A percentile compares a stretch with the other conserved stretches of the same genome.
Conservation (phyloP, 2,329 filamentous ascomycete genomes). For the Cladophialophora exuberans region DNA sequence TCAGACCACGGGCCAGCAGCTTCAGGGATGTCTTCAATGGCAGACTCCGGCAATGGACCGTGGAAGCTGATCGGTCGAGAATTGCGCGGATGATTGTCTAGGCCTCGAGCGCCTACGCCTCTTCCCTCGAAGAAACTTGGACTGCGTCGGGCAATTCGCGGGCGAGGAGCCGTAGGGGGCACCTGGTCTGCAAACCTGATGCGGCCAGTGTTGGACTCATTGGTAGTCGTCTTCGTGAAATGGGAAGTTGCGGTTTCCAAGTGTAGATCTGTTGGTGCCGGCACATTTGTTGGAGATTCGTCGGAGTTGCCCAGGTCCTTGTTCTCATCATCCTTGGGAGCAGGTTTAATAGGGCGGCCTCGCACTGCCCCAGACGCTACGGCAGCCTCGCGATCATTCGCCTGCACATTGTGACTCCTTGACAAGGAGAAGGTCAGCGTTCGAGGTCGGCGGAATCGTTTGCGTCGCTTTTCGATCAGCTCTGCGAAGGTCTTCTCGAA, state of each 20-base stretch:
- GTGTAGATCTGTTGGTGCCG: background rate
- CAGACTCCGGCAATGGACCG: background rate
- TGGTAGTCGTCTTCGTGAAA: background rate
- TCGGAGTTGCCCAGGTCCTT: background rate
- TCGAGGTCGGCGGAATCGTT: conserved; percentile 13
- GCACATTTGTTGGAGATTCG: background rate
- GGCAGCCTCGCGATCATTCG: conserved; percentile 13
- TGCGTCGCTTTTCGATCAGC: conserved; percentile 21
- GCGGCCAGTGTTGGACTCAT: conserved; percentile 7
- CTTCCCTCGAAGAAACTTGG: conserved; percentile 26
- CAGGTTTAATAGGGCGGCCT: conserved; percentile 18
- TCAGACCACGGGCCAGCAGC: background rate
- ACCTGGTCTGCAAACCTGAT: conserved; percentile 22
- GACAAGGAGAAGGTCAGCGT: conserved; percentile 20
- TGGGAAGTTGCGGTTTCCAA: background rate
- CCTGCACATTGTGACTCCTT: conserved; percentile 4
- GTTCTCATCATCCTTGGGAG: background rate
- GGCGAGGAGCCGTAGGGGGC: conserved; percentile 3
- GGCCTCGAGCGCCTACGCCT: conserved; percentile 28
- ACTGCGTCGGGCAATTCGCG: conserved; percentile 9
- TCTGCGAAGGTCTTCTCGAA: conserved; percentile 36
- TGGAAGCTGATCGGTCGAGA: conserved; percentile 9
- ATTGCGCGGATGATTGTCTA: conserved; percentile 29
- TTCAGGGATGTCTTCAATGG: conserved; percentile 8
- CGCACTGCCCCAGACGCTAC: conserved; percentile 25